Base-by-base conservation (phyloP, 495 filamentous ascomycete species). In the Letharia lupina region DNA sequence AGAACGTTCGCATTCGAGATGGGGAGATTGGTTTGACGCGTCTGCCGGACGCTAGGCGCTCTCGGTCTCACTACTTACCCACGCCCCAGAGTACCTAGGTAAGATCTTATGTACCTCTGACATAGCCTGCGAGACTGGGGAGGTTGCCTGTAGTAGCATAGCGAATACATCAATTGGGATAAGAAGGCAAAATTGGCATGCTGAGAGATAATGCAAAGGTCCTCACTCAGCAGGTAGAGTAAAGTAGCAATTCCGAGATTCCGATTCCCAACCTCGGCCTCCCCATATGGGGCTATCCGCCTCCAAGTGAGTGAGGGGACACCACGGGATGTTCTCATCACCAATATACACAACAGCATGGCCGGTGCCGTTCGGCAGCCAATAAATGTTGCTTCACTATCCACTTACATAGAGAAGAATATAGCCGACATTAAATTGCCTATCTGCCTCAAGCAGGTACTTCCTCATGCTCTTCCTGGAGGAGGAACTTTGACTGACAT, bases 291-390 rank as follows among this genome's bases (percentile, higher is more conserved):
- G 9, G 11, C n/a, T 50, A 50, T 50, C n/a, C 47, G 47, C 47
- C 47, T 50, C n/a, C 47, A 23, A 50, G 47, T 50, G 47, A 23
- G 9, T 12, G n/a, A 50, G 62, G 52, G 41, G 37, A 58, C 15
- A 59, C 28, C 20, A 58, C 52, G 37, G 10, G n/a, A 65, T 65
- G 63, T 56, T 47, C 28, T 65, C 41, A n/a, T 59, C 50, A 56
- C 42, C 52, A 45, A 35, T 33, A 57, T 57, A 60, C 58, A 58
- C 52, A 57, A 45, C 62, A 67, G 73, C 44, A 98, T 98, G 94
- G 93, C 94, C 35, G 93, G 94, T 65, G 78, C 79, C 42, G 84
- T 98, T 63, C 85, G 94, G 70, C 93, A 98, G 69, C 90, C 89
- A 40, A 95, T 98, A 73, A 87, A 96, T 70, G 75, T 91, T 50